phyloP scores from a whole-genome alignment of 768 basidiomycete species.

The Leccinum disarticulatum region DNA sequence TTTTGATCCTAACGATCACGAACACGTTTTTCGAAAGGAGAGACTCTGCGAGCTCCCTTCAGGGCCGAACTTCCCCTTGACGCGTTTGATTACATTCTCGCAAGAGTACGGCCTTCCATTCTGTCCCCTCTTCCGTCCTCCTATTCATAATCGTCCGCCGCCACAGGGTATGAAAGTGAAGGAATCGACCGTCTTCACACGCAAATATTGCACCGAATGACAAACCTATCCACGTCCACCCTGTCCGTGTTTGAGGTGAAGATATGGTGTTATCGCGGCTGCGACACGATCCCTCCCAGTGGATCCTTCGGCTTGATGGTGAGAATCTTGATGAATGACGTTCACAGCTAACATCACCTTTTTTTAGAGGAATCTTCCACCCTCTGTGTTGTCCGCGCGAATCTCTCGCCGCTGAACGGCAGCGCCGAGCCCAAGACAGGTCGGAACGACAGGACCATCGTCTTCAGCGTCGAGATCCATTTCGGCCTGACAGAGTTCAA shows the following conservation, averaged over 20 bases:
- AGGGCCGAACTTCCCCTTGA: constrained; percentile 76
- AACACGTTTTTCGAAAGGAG: no score
- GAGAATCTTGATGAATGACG: neutral
- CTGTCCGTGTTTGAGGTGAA: constrained; percentile 82
- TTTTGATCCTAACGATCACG: no score
- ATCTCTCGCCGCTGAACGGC: constrained; percentile 69
- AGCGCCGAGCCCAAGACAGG: no score
- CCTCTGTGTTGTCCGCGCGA: constrained; percentile 74
- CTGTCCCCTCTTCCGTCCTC: neutral
- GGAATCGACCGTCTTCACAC: constrained; percentile 76
- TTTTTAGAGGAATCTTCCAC: constrained; percentile 68
- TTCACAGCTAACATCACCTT: constrained; percentile 1
- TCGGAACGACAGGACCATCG: constrained; percentile 65
- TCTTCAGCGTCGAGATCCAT: constrained; percentile 82
- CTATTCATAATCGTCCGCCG: constrained; percentile 9
- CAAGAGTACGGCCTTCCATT: constrained; percentile 47
- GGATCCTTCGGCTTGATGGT: constrained; percentile 64
- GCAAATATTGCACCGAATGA: no score
- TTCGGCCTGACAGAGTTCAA: constrained; percentile 83
- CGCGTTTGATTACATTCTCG: constrained; percentile 79
- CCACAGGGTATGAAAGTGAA: constrained; percentile 69
- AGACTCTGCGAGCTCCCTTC: no score
- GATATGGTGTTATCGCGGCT: constrained; percentile 83
- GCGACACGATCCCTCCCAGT: constrained; percentile 65
- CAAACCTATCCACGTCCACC: constrained; percentile 68